Conservation (phyloP, 2,329 filamentous ascomycete genomes). For the Ophiostoma fasciatum region DNA sequence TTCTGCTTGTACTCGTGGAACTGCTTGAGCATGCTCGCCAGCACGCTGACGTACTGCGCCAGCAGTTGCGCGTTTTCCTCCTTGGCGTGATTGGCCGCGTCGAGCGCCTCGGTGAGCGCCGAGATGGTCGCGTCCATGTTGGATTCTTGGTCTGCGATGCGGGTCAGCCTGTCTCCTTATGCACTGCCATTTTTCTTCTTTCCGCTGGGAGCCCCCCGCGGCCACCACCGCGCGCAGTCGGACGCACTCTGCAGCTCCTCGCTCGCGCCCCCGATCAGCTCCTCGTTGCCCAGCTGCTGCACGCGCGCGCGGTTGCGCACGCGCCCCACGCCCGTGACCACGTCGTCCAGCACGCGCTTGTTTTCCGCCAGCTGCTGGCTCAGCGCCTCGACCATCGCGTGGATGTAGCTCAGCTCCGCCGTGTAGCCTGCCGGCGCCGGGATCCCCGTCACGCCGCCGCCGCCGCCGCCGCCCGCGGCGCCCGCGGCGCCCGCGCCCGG, state of each 20-base stretch:
- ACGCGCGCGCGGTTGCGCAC: conserved; percentile 42
- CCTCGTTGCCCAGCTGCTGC: conserved; percentile 39
- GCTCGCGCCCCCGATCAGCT: conserved; percentile 39
- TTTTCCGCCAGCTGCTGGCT: conserved; percentile 49
- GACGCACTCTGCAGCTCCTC: conserved; percentile 42
- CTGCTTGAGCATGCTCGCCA: conserved; percentile 44
- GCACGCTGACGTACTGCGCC: conserved; percentile 40
- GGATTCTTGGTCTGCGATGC: conserved; percentile 33
- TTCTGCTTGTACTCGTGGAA: conserved; percentile 52
- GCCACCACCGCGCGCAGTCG: too few relatives aligned
- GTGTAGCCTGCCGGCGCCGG: conserved; percentile 54
- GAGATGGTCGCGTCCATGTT: conserved; percentile 40
- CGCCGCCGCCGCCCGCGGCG: conserved; percentile 16
- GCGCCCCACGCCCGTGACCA: conserved; percentile 46
- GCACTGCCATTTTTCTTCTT: background rate
- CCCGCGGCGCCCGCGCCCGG: conserved; percentile 18
- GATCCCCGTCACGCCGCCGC: conserved; percentile 29
- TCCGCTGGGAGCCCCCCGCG: background rate
- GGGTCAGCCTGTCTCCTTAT: background rate
- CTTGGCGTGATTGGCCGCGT: conserved; percentile 44
- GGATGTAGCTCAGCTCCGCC: conserved; percentile 53
- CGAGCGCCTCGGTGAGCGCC: conserved; percentile 44
- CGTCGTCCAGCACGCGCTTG: conserved; percentile 45
- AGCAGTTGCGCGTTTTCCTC: conserved; percentile 46
- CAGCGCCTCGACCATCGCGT: conserved; percentile 52